Percentiles rank a stretch among this genome's conserved stretches.
phyloP scores from a whole-genome alignment of 2,329 filamentous ascomycete species.

The Ophiostoma pallidulum region DNA sequence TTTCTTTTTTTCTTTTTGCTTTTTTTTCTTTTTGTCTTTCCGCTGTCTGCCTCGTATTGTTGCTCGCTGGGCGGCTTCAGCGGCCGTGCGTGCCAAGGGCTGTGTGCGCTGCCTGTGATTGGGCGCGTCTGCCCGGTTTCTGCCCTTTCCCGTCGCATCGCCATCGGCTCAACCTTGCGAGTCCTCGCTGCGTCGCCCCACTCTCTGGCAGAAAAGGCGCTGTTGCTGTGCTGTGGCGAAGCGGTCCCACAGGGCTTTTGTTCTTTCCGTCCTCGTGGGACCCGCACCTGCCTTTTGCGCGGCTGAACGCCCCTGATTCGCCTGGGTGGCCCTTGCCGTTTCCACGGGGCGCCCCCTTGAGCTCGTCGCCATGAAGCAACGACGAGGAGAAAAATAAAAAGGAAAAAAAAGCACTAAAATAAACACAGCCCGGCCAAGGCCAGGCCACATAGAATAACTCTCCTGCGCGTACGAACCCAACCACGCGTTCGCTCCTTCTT shows the following conservation, averaged over 20 bases:
- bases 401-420: constrained; percentile 2
- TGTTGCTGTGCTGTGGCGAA: constrained; percentile 8
- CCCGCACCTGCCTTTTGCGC: not conserved
- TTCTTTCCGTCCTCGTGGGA: no score
- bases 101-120: not conserved
- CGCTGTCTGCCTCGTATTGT: not conserved
- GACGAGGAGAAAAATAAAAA: not conserved
- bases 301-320: constrained; percentile 2
- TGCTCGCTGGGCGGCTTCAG: not conserved
- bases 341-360: constrained; percentile 2
- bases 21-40: no score
- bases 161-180: no score
- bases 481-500: constrained; percentile 4
- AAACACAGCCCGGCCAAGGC: constrained; percentile 5
- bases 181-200: constrained; percentile 1
- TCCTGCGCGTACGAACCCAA: not conserved
- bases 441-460: no score
- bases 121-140: not conserved
- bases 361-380: not conserved
- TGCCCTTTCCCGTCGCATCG: constrained; percentile 1
- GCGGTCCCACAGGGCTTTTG: constrained; percentile 1
- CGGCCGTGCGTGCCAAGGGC: not conserved
- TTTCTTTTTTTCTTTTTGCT: no score
- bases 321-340: no score
- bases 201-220: not conserved